Percentiles rank a stretch among this genome's conserved stretches.
These are phyloP conservation scores for Carpinus fangiana DNA, from an alignment of 306 rosid species.

Conservation along the genomic window DNA sequence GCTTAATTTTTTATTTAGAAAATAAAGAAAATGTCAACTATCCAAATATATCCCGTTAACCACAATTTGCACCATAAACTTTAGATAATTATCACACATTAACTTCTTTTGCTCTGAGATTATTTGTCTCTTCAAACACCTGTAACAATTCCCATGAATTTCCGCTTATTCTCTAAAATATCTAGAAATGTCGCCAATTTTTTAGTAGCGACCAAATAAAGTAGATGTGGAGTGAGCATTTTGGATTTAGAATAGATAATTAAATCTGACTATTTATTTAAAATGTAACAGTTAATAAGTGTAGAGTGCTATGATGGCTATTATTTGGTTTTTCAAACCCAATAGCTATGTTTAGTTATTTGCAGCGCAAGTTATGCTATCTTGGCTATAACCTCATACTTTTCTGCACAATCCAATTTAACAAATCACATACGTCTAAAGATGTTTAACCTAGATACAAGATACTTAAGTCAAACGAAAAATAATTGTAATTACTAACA, in stretches of 20 bases:
- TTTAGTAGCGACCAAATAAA: not conserved
- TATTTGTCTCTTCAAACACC: not conserved
- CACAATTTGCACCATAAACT: not conserved
- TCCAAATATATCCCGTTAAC: not conserved
- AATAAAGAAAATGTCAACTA: not conserved
- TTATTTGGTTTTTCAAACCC: not conserved
- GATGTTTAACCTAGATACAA: not conserved
- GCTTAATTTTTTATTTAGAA: not conserved
- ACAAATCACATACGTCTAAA: not conserved
- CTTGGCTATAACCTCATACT: not conserved
- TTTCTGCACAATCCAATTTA: not conserved
- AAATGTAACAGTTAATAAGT: not conserved
- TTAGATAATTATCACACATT: not conserved
- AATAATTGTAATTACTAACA: slow-evolving; percentile 7
- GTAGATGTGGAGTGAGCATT: not conserved
- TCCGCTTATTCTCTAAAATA: not conserved
- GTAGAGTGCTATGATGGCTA: not conserved
- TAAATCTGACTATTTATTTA: too few species aligned
- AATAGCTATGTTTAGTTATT: not conserved
- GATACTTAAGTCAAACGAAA: slow-evolving; percentile 8
- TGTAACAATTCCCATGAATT: not conserved
- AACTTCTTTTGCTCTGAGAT: not conserved
- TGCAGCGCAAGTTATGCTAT: not conserved
- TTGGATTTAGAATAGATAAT: not conserved
- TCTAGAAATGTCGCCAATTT: not conserved